Evolutionary conservation across 768 basidiomycete genomes (phyloP).

Genomic region (Leccinellum rugosiceps): DNA sequence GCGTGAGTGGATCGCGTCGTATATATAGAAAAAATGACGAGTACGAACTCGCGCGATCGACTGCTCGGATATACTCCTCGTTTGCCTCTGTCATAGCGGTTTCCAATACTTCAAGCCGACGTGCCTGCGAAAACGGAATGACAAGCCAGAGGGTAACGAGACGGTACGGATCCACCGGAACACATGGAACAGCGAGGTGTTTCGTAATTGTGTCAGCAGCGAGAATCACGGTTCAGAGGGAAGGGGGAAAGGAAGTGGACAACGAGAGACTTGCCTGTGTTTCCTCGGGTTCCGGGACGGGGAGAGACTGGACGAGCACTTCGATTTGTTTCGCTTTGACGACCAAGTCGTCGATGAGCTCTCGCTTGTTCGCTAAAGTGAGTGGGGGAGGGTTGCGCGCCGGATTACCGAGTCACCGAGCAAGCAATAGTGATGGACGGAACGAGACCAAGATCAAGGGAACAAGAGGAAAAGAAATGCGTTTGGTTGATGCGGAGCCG

Average conservation of each 20-base stretch:
- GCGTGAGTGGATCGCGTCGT: background rate
- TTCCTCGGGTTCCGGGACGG: conserved; percentile 75
- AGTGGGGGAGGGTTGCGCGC: background rate
- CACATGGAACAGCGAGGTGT: background rate
- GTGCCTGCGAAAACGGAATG: conserved; percentile 42
- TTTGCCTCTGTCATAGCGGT: conserved; percentile 70
- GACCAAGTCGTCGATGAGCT: conserved; percentile 79
- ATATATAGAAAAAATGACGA: background rate
- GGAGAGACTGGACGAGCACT: conserved; percentile 75
- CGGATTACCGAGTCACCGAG: background rate
- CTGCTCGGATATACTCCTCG: conserved; percentile 68
- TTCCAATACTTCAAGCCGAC: conserved; percentile 64
- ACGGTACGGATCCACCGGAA: background rate
- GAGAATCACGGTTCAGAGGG: background rate
- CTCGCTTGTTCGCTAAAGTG: conserved; percentile 69
- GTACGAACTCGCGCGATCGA: conserved; percentile 72
- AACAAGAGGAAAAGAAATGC: background rate
- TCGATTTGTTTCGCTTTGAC: conserved; percentile 89
- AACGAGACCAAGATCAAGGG: background rate
- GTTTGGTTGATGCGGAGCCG: background rate
- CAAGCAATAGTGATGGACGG: background rate
- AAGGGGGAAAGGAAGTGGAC: background rate
- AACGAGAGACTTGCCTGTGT: conserved; percentile 46
- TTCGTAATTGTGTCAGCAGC: background rate
- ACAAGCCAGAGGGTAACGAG: background rate